These are phyloP conservation scores for Sechiopsis laciniata DNA, from an alignment of 306 rosid genomes.

Conservation along the genomic window DNA sequence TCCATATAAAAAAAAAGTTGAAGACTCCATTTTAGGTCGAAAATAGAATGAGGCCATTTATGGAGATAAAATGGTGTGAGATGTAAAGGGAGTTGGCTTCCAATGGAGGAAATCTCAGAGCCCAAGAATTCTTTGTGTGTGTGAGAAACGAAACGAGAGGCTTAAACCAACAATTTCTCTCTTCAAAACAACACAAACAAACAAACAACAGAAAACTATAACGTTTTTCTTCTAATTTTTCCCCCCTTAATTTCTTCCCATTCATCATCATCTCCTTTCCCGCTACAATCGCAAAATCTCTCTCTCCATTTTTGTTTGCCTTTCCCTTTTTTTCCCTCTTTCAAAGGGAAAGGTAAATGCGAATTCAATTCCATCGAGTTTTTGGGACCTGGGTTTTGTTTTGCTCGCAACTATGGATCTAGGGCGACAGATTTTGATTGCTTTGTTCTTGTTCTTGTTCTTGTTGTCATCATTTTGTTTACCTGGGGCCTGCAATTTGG, in stretches of 20 bases:
- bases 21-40: not conserved
- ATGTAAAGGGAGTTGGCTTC: constrained; percentile 7
- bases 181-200: not conserved
- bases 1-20: too few relatives aligned
- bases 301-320: not conserved
- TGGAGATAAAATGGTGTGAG: not conserved
- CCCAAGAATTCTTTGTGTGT: constrained; percentile 20
- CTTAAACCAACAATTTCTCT: not conserved
- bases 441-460: not conserved
- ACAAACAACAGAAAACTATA: not conserved
- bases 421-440: not conserved
- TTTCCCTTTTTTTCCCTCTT: constrained; percentile 1
- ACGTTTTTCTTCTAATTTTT: not conserved
- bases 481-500: constrained; percentile 43
- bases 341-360: constrained; percentile 7
- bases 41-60: not conserved
- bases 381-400: not conserved
- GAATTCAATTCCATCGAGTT: not conserved
- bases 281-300: not conserved
- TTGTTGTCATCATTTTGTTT: not conserved
- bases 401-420: not conserved
- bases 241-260: constrained; percentile 5
- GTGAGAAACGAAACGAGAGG: too few relatives aligned
- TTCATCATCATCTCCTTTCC: not conserved
- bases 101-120: constrained; percentile 19